Percentiles rank a stretch among this genome's conserved stretches.
Conservation (phyloP, 441 rosid genomes). For the Codiaeum variegatum region DNA sequence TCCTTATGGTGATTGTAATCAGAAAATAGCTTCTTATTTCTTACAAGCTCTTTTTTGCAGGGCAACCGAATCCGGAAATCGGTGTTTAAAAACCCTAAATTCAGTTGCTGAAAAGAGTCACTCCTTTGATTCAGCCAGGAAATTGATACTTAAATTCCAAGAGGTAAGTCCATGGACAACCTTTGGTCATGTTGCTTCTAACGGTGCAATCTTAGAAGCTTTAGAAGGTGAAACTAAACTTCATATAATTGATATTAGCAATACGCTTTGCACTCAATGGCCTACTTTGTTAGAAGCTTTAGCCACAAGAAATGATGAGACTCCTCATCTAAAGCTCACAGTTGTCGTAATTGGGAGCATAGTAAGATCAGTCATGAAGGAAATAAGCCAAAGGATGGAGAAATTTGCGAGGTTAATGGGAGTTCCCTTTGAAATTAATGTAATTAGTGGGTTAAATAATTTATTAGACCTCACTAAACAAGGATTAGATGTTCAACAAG, state of each 20-base stretch:
- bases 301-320: slow-evolving; percentile 64
- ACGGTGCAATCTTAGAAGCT: slow-evolving; percentile 70
- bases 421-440: slow-evolving; percentile 61
- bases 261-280: slow-evolving; percentile 82
- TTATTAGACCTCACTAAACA: slow-evolving; percentile 48
- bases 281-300: slow-evolving; percentile 70
- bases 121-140: slow-evolving; percentile 60
- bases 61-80: slow-evolving; percentile 55
- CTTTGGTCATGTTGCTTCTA: slow-evolving; percentile 73
- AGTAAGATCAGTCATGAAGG: slow-evolving; percentile 51
- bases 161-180: slow-evolving; percentile 84
- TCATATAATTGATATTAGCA: slow-evolving; percentile 69
- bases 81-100: slow-evolving; percentile 62
- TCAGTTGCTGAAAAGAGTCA: slow-evolving; percentile 54
- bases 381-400: slow-evolving; percentile 73
- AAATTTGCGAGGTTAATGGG: slow-evolving; percentile 79
- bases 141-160: slow-evolving; percentile 64
- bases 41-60: slow-evolving; percentile 67
- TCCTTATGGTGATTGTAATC: slow-evolving; percentile 72
- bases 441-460: slow-evolving; percentile 40
- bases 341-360: slow-evolving; percentile 49
- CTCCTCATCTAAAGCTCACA: slow-evolving; percentile 64
- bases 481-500: slow-evolving; percentile 41
- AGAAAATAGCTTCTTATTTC: slow-evolving; percentile 64
- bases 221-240: slow-evolving; percentile 59